phyloP scores from a whole-genome alignment of 768 basidiomycete genomes.

The Hypsizygus marmoreus region DNA sequence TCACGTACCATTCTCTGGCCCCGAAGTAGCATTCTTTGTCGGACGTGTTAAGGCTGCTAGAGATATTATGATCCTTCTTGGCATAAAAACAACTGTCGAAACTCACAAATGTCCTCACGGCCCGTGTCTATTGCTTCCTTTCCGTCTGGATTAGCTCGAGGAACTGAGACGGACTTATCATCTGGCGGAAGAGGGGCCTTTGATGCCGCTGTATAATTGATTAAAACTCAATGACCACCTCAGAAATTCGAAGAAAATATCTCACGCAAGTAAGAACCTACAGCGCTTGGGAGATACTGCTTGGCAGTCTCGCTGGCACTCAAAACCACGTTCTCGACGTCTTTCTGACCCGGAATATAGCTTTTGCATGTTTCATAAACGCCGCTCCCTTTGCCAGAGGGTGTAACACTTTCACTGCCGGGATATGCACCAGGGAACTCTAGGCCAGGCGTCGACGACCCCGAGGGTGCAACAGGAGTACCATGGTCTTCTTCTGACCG shows the following conservation, averaged over 20 bases:
- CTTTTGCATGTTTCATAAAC: slow-evolving; percentile 19
- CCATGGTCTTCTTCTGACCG: slow-evolving; percentile 7
- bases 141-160: too few species aligned
- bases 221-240: too few species aligned
- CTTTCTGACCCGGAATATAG: slow-evolving; percentile 22
- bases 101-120: too few species aligned
- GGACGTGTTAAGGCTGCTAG: too few species aligned
- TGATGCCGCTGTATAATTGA: not conserved
- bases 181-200: not conserved
- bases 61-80: too few species aligned
- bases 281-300: slow-evolving; percentile 20
- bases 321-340: slow-evolving; percentile 20
- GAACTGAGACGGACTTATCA: too few species aligned
- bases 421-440: slow-evolving; percentile 22
- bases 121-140: too few species aligned
- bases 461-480: not conserved
- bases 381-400: not conserved
- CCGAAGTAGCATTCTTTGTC: too few species aligned
- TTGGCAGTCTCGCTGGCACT: slow-evolving; percentile 20
- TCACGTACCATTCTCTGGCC: too few species aligned
- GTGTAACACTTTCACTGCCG: not conserved
- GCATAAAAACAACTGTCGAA: too few species aligned
- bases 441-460: slow-evolving; percentile 12
- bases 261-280: slow-evolving; percentile 18
- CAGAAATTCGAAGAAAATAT: not conserved